Base-by-base conservation (phyloP, 345 rosid species). In the Murraya koenigii region DNA sequence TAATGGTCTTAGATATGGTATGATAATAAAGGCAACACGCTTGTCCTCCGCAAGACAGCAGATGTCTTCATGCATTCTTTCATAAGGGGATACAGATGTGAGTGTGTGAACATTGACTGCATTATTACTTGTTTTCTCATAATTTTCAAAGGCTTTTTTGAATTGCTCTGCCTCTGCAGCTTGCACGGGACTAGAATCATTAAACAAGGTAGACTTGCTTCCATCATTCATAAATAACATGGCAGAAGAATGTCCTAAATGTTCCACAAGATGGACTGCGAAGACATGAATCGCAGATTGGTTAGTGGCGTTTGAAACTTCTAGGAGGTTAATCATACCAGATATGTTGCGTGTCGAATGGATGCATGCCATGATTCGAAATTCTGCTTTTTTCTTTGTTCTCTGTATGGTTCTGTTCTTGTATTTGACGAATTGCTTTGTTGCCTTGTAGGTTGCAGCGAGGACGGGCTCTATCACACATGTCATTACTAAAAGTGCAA, bases 61-160 rank as follows among this genome's bases (percentile, higher is more conserved):
- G 8, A 94, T 82, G 64, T 92, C 97, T 36, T 88, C 87, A 64
- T 91, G 92, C 88, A 89, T 92, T 7, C 89, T 86, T 1, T 82
- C 26, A 74, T 86, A 88, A 15, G 91, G 92, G 14, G 97, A 91
- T 1, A 92, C 69, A 11, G 82, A 88, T 0, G 92, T 88, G n/a
- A 91, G 44, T 25, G 86, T 79, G 20, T 90, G 86, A 32, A 89
- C 78, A 3, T 26, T 17, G 10, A 86, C 79, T 2, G 63, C 64
- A 0, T 77, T 52, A 60, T 44, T 44, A 44, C 78, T 76, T 23
- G 69, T 38, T 68, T 76, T 78, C 68, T 83, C 87, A 39, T 84
- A 75, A 10, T 83, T 75, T 47, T 76, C 81, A 7, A 93, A 80
- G 3, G 78, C 85, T 23, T 74, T 78, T 13, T 85, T 33, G 4